Evolutionary conservation across 768 basidiomycete species (phyloP).

Genomic region (Crassisporium funariophilum): DNA sequence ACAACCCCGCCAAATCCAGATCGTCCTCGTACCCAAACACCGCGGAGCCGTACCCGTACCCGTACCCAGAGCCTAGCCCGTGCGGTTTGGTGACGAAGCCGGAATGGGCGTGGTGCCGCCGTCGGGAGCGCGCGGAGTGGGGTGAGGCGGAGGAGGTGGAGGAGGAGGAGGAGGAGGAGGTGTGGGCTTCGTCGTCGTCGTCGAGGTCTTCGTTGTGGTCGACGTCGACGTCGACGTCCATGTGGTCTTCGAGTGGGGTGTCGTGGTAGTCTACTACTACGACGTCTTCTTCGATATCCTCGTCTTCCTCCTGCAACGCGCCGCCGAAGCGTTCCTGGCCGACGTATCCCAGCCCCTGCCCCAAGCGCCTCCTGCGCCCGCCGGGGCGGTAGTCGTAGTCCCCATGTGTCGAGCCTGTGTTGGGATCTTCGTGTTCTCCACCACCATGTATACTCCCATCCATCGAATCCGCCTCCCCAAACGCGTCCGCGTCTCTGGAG

Average conservation of each 20-base stretch:
- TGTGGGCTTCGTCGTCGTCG: slow-evolving; percentile 11
- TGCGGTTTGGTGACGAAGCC: not conserved
- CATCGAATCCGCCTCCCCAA: slow-evolving; percentile 9
- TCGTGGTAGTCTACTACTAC: too few species aligned
- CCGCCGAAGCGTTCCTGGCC: slow-evolving; percentile 39
- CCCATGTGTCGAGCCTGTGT: slow-evolving; percentile 30
- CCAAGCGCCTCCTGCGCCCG: slow-evolving; percentile 3
- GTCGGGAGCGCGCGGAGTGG: not conserved
- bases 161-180: not conserved
- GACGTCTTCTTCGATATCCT: slow-evolving; percentile 22
- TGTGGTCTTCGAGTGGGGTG: slow-evolving; percentile 8
- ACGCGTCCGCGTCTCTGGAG: too few species aligned
- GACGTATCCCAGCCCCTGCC: slow-evolving; percentile 5
- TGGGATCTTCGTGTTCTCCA: slow-evolving; percentile 23
- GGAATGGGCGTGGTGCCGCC: not conserved
- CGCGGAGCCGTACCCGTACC: not conserved
- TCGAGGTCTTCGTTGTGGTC: slow-evolving; percentile 15
- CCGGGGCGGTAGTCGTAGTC: slow-evolving; percentile 31
- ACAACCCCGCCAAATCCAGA: slow-evolving; percentile 33
- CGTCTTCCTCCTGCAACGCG: slow-evolving; percentile 4
- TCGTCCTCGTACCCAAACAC: slow-evolving; percentile 21
- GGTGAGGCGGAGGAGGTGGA: slow-evolving; percentile 5
- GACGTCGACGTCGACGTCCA: slow-evolving; percentile 16
- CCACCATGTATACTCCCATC: too few species aligned
- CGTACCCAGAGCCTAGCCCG: not conserved